These are phyloP conservation scores for Aegilops longissima DNA, from an alignment of 176 grass and related monocot species.

Conservation along the genomic window DNA sequence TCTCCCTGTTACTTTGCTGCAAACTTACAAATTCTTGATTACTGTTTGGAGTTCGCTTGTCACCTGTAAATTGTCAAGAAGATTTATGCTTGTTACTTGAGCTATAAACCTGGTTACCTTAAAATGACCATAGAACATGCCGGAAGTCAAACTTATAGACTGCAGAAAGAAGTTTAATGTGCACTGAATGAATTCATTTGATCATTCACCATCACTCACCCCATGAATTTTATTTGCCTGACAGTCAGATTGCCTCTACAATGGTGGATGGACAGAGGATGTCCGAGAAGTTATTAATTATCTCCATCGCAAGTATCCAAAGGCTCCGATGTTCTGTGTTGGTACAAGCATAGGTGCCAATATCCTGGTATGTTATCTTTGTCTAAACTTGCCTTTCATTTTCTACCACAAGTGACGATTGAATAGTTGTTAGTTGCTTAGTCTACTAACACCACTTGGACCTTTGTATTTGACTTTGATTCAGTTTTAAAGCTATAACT, in stretches of 20 bases:
- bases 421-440: conserved; percentile 1
- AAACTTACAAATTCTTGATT: not conserved
- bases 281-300: conserved; percentile 76
- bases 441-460: not conserved
- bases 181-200: conserved; percentile 19
- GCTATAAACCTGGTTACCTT: not conserved
- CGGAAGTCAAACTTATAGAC: not conserved
- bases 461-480: not conserved
- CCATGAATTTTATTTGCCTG: conserved; percentile 30
- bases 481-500: not conserved
- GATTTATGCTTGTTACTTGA: conserved; percentile 2
- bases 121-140: conserved; percentile 1
- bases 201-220: conserved; percentile 26
- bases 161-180: conserved; percentile 14
- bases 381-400: not conserved
- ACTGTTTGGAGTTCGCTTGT: conserved; percentile 7
- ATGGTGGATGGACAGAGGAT: conserved; percentile 96
- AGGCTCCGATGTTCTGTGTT: conserved; percentile 76
- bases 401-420: not conserved
- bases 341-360: conserved; percentile 99
- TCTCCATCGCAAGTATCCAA: conserved; percentile 72
- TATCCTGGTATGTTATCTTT: conserved; percentile 62
- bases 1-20: conserved; percentile 19
- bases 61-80: not conserved
- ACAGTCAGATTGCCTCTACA: conserved; percentile 95